These are phyloP conservation scores for Vanrija sp. DNA, from an alignment of 1,284 basidiomycete genomes.

Conservation along the genomic window DNA sequence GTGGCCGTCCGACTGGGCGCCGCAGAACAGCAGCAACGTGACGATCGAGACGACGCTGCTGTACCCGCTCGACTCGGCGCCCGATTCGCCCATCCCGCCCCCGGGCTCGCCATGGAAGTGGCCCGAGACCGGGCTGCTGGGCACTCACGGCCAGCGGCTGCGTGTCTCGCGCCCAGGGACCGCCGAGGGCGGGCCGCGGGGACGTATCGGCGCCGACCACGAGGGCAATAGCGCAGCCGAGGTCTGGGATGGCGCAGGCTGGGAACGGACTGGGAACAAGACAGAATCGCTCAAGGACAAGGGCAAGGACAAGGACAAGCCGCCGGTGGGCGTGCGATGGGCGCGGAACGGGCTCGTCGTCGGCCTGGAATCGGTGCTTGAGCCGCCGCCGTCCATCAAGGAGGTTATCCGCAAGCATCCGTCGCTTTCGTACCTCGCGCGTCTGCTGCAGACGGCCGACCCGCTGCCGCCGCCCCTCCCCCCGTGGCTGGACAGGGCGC, in stretches of 20 bases:
- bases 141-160: slow-evolving; percentile 75
- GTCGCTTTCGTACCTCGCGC: slow-evolving; percentile 64
- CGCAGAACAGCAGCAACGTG: slow-evolving; percentile 26
- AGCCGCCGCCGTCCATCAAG: slow-evolving; percentile 66
- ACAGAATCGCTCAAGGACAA: slow-evolving; percentile 9
- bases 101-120: slow-evolving; percentile 75
- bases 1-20: slow-evolving; percentile 26
- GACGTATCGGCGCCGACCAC: slow-evolving; percentile 67
- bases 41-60: slow-evolving; percentile 60
- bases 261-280: slow-evolving; percentile 14
- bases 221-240: slow-evolving; percentile 62
- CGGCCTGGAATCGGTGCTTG: slow-evolving; percentile 69
- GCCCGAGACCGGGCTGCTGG: slow-evolving; percentile 68
- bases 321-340: slow-evolving; percentile 47
- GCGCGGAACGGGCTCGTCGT: slow-evolving; percentile 74
- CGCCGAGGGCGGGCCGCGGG: slow-evolving; percentile 50
- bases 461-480: slow-evolving; percentile 66
- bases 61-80: slow-evolving; percentile 57
- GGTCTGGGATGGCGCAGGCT: slow-evolving; percentile 43
- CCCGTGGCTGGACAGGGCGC: slow-evolving; percentile 42
- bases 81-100: slow-evolving; percentile 57
- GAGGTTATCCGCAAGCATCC: slow-evolving; percentile 61
- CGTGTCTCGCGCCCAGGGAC: slow-evolving; percentile 54
- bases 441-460: slow-evolving; percentile 53
- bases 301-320: slow-evolving; percentile 28